Percentiles rank a stretch among this genome's conserved stretches.
These are phyloP conservation scores for Wallacemonas sp. DNA, from an alignment of 208 protist genomes.

Conservation along the genomic window DNA sequence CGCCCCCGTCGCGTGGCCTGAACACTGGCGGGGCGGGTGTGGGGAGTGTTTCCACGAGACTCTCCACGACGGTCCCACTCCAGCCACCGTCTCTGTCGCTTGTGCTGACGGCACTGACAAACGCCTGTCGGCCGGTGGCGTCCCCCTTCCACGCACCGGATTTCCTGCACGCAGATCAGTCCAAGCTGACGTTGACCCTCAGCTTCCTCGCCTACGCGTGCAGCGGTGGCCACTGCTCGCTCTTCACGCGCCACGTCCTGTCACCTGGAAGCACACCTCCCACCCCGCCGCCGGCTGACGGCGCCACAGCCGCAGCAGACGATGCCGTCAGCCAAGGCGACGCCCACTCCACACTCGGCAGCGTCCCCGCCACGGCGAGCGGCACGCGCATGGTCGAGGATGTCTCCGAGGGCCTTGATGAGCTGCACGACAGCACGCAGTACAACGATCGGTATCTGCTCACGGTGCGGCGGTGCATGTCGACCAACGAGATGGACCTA, in stretches of 20 bases:
- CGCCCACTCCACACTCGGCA: no score
- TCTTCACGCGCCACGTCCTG: slow-evolving; percentile 41
- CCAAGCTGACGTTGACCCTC: slow-evolving; percentile 49
- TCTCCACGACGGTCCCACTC: background rate
- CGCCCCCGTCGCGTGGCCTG: background rate
- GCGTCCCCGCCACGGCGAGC: slow-evolving; percentile 16
- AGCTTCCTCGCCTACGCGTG: slow-evolving; percentile 66
- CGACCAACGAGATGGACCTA: slow-evolving; percentile 55
- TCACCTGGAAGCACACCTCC: no score
- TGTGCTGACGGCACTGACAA: slow-evolving; percentile 22
- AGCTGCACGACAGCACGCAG: slow-evolving; percentile 57
- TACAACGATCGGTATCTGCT: slow-evolving; percentile 68
- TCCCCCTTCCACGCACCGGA: slow-evolving; percentile 65
- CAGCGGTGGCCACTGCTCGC: slow-evolving; percentile 83
- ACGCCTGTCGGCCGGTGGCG: slow-evolving; percentile 44
- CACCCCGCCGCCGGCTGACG: no score
- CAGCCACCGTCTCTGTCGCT: slow-evolving; percentile 11
- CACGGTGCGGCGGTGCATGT: slow-evolving; percentile 59
- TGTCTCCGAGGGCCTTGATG: slow-evolving; percentile 61
- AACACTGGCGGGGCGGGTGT: no score
- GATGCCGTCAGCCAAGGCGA: no score
- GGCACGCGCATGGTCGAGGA: slow-evolving; percentile 74
- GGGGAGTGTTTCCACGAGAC: background rate
- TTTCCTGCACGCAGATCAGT: slow-evolving; percentile 63
- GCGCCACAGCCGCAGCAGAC: no score